Evolutionary conservation across 1,284 basidiomycete species (phyloP).

Genomic region (Rhizoctonia solani): DNA sequence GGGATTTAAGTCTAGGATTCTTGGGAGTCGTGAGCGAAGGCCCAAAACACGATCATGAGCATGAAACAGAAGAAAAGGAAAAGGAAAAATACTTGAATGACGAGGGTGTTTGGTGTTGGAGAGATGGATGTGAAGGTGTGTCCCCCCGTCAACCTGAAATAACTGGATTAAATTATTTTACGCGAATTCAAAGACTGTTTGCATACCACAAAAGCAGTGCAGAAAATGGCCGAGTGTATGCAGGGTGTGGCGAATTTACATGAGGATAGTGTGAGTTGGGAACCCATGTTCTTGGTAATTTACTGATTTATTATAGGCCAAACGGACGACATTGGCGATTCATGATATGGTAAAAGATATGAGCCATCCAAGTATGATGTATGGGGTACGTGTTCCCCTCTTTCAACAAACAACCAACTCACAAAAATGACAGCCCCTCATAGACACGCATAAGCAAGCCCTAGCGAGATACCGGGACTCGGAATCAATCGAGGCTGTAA

Average conservation of each 20-base stretch:
- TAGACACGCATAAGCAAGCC: conserved; percentile 72
- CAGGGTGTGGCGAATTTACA: conserved; percentile 76
- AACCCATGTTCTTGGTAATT: conserved; percentile 10
- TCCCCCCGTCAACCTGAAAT: not conserved
- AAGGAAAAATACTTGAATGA: conserved; percentile 56
- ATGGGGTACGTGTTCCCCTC: conserved; percentile 55
- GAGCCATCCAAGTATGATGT: conserved; percentile 71
- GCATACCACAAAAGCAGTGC: conserved; percentile 74
- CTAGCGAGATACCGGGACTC: conserved; percentile 60
- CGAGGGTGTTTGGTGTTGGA: conserved; percentile 85
- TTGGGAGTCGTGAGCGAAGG: conserved; percentile 64
- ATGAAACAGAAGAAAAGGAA: conserved; percentile 58
- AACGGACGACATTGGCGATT: conserved; percentile 67
- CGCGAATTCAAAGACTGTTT: conserved; percentile 76
- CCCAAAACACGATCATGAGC: conserved; percentile 40
- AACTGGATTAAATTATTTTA: not conserved
- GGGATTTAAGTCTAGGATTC: conserved; percentile 68
- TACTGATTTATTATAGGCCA: conserved; percentile 55
- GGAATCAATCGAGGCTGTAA: not conserved
- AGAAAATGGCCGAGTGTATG: conserved; percentile 73
- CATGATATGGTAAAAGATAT: conserved; percentile 77
- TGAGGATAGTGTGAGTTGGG: conserved; percentile 72
- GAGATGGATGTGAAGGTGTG: conserved; percentile 68
- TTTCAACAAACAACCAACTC: not conserved
- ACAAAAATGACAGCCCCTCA: conserved; percentile 54